phyloP scores from a whole-genome alignment of 176 grass and related monocot species.

The Avena atlantica region DNA sequence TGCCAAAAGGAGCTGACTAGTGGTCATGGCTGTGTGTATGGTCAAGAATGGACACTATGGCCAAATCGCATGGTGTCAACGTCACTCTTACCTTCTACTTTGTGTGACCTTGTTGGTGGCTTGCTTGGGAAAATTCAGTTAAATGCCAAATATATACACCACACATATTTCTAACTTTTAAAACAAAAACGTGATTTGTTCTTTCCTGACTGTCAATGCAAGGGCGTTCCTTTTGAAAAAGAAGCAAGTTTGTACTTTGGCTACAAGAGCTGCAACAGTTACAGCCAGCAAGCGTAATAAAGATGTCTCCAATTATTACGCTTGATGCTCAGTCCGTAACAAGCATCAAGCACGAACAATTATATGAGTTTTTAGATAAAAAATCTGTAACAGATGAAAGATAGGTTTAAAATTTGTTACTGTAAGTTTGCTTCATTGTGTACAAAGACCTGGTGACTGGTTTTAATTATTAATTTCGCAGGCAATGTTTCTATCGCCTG shows the following conservation, averaged over 20 bases:
- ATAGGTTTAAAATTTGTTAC: neutral
- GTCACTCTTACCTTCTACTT: slow-evolving; percentile 40
- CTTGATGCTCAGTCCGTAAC: too few species aligned
- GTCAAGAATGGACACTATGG: slow-evolving; percentile 40
- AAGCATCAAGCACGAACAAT: neutral
- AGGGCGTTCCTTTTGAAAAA: slow-evolving; percentile 16
- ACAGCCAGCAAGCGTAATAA: neutral
- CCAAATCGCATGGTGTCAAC: slow-evolving; percentile 30
- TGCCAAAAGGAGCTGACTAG: slow-evolving; percentile 21
- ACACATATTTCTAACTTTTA: slow-evolving; percentile 1
- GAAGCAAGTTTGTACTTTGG: slow-evolving; percentile 10
- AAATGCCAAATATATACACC: slow-evolving; percentile 5
- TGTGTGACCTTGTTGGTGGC: slow-evolving; percentile 28
- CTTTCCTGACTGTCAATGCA: slow-evolving; percentile 1
- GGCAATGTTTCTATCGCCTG: slow-evolving; percentile 92
- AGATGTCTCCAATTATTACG: neutral
- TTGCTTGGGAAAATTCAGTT: slow-evolving; percentile 20
- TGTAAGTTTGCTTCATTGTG: slow-evolving; percentile 14
- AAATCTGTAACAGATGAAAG: slow-evolving; percentile 1
- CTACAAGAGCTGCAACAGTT: neutral
- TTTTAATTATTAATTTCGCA: slow-evolving; percentile 45
- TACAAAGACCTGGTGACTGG: neutral
- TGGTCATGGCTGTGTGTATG: slow-evolving; percentile 45
- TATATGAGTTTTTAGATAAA: neutral
- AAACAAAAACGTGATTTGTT: neutral